Evolutionary conservation across 371 early-diverging fungal species (phyloP), one percentile per base, ranked within the genome.

Genomic region (Conidiobolus incongruus): DNA sequence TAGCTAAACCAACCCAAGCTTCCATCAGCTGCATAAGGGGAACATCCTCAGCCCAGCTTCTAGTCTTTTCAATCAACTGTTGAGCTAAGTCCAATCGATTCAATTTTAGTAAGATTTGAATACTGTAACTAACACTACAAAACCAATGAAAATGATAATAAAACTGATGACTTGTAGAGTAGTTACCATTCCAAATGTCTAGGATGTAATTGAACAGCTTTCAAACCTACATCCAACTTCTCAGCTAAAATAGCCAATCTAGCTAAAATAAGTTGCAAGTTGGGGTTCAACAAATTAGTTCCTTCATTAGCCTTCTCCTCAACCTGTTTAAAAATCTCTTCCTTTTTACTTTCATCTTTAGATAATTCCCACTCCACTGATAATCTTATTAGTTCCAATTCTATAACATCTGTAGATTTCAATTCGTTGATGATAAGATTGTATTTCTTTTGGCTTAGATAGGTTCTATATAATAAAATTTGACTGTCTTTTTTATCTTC

Each of bases 21-120:
- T 95, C 96, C 48, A 83, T 72, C 49, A 91, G 58, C 57, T 91
- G 91, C n/a, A 85, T 78, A 29, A 88, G 55, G 19, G 81, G 70
- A 0, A 90, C 88, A 56, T 85, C 86, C 52, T 91, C 91, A 0
- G 86, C 75, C 88, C 88, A 86, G 10, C 66, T 38, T 48, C 82
- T 85, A 38, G 75, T 55, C 12, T 63, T 56, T 8, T 63, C 64
- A 12, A 86, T 60, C 46, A 81, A 77, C 56, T 80, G 76, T 50
- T 72, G 71, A 19, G 96, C 96, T 50, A 92, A 54, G 55, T 92
- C 92, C 20, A 73, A 45, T 29, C 93, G 73, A 56, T 88, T 69
- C 53, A 92, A 65, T 43, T 65, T 65, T 31, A 91, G 55, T 44
- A 83, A 81, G 15, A 76, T 67, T 38, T 84, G 86, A 13, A 78